Evolutionary conservation across 441 rosid genomes (phyloP), one percentile per base, ranked within the genome.

Genomic region (Syzygium malaccense): DNA sequence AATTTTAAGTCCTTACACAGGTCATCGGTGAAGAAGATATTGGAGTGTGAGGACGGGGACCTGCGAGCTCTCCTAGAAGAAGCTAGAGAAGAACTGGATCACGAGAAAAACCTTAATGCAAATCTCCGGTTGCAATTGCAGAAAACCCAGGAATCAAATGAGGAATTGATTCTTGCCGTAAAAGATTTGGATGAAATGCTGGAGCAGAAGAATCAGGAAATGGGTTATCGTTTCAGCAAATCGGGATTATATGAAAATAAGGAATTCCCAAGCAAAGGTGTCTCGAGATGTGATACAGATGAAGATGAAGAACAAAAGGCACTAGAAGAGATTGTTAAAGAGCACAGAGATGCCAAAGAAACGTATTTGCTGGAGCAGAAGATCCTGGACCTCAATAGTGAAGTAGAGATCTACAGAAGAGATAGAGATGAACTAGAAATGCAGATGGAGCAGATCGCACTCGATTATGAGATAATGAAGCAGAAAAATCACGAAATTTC

Each of bases 251-350:
- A 55, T 88, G 90, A 75, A 71, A 89, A 86, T n/a, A 89, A 89
- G 12, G 88, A 89, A 86, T 92, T 89, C 41, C 37, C 89, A 68
- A 91, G 91, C 62, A 78, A 88, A 88, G 88, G 88, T 89, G 66
- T 88, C 9, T 89, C 91, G 85, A 90, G 94, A 90, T 93, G 93
- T 48, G 94, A 92, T 78, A 93, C 94, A 64, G 96, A 94, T 87
- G 98, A 95, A 78, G 97, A 98, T 87, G 96, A 95, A 90, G 99
- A 96, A 88, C 98, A 98, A 86, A 95, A 91, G 94, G 99, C 96
- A 66, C 86, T 98, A 92, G 99, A 96, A 86, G 98, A 94, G 90
- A 93, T 98, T 53, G 96, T 98, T 54, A 97, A 93, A 92, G 97
- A 92, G 91, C 98, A 96, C 85, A 92, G 89, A 91, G 96, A 93